Percentiles rank a stretch among this genome's conserved stretches.
Evolutionary conservation across 2,329 filamentous ascomycete genomes (phyloP).

Genomic region (Aspergillus fructus): DNA sequence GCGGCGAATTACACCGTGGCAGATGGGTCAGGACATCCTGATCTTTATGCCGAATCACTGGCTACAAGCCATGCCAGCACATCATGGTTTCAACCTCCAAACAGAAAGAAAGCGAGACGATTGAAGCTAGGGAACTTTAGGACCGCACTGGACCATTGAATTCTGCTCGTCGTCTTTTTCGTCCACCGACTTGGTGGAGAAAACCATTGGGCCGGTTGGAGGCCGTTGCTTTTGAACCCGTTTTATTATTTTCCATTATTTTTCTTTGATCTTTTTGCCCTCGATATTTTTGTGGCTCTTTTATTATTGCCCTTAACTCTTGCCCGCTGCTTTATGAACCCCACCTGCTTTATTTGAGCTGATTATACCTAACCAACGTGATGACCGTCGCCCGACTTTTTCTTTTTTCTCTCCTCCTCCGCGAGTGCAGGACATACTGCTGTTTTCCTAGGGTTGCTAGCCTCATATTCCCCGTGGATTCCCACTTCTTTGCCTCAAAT

Average conservation of each 20-base stretch:
- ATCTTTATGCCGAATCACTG: slow-evolving; percentile 69
- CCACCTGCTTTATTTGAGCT: slow-evolving; percentile 32
- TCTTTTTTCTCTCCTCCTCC: slow-evolving; percentile 16
- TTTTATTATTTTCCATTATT: slow-evolving; percentile 13
- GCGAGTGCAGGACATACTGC: slow-evolving; percentile 14
- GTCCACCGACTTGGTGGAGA: slow-evolving; percentile 18
- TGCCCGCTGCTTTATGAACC: slow-evolving; percentile 23
- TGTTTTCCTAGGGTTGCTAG: slow-evolving; percentile 14
- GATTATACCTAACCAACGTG: slow-evolving; percentile 28
- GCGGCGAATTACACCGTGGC: slow-evolving; percentile 38
- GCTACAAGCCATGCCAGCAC: slow-evolving; percentile 84
- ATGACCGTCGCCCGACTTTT: slow-evolving; percentile 14
- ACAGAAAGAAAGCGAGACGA: slow-evolving; percentile 17
- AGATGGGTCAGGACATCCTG: slow-evolving; percentile 51
- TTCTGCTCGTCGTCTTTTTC: slow-evolving; percentile 11
- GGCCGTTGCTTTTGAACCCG: slow-evolving; percentile 13
- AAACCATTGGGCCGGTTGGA: slow-evolving; percentile 22
- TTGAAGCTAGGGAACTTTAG: slow-evolving; percentile 18
- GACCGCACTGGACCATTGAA: slow-evolving; percentile 16
- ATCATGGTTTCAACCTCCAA: slow-evolving; percentile 53
- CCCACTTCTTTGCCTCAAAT: slow-evolving; percentile 9
- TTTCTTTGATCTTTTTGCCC: slow-evolving; percentile 11
- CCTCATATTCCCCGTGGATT: slow-evolving; percentile 13
- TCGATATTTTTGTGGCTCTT: slow-evolving; percentile 10
- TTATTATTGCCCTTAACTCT: slow-evolving; percentile 12